These are phyloP conservation scores for Aurantiochytrium sp. DNA, from an alignment of 108 stramenopile genomes.

Conservation along the genomic window DNA sequence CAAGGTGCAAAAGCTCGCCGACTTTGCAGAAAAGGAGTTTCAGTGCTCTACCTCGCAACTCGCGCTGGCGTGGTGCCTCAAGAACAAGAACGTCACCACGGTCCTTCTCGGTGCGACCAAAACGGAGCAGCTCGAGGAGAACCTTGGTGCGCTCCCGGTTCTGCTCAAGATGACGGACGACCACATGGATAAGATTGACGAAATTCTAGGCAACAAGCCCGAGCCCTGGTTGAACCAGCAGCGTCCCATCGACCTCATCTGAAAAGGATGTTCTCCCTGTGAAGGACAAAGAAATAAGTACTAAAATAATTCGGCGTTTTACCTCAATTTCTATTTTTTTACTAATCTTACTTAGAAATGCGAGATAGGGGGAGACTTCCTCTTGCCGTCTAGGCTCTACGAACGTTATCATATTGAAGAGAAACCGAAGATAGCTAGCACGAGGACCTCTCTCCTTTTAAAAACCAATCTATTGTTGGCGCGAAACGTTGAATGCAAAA, in stretches of 20 bases:
- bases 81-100: slow-evolving; percentile 28
- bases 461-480: no score
- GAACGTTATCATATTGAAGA: no score
- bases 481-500: no score
- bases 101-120: slow-evolving; percentile 43
- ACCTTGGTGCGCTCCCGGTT: slow-evolving; percentile 30
- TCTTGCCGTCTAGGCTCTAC: no score
- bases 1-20: slow-evolving; percentile 34
- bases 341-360: no score
- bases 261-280: neutral
- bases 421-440: no score
- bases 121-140: slow-evolving; percentile 35
- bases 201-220: slow-evolving; percentile 38
- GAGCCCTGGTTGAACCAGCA: neutral
- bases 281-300: neutral
- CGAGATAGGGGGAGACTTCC: no score
- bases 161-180: slow-evolving; percentile 31
- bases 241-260: neutral
- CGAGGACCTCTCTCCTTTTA: no score
- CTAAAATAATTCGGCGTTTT: neutral
- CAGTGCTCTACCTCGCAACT: slow-evolving; percentile 30
- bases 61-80: slow-evolving; percentile 40
- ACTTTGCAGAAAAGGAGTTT: slow-evolving; percentile 30
- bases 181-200: slow-evolving; percentile 36
- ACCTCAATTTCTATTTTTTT: neutral